Conservation (phyloP, 345 rosid species). For the Sonneratia caseolaris region DNA sequence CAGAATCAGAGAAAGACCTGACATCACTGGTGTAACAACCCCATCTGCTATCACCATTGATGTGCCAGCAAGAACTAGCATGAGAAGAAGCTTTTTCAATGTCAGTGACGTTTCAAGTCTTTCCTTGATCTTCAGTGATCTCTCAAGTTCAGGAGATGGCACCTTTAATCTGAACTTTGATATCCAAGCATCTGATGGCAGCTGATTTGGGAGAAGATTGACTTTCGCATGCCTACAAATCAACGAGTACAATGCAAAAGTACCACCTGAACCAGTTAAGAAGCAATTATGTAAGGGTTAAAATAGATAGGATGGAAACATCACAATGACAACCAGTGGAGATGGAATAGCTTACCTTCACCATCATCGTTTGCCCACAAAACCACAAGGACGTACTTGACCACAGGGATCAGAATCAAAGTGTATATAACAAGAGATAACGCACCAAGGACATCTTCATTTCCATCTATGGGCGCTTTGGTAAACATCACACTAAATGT, state of each 20-base stretch:
- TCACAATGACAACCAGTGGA: constrained; percentile 6
- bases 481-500: constrained; percentile 76
- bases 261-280: constrained; percentile 59
- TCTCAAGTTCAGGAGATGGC: constrained; percentile 83
- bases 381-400: constrained; percentile 86
- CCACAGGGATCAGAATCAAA: constrained; percentile 65
- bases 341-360: constrained; percentile 47
- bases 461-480: constrained; percentile 55
- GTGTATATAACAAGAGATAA: constrained; percentile 77
- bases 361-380: constrained; percentile 96
- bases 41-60: constrained; percentile 98
- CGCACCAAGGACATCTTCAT: constrained; percentile 86
- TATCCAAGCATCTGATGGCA: constrained; percentile 25
- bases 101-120: constrained; percentile 71
- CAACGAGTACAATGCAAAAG: constrained; percentile 86
- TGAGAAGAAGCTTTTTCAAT: constrained; percentile 70
- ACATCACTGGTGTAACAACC: constrained; percentile 94
- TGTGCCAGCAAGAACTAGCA: constrained; percentile 91
- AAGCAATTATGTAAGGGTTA: constrained; percentile 14
- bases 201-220: constrained; percentile 69
- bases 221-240: constrained; percentile 94
- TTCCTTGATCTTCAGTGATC: constrained; percentile 91
- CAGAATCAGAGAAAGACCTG: constrained; percentile 45
- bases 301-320: not conserved
- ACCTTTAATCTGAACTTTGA: constrained; percentile 29